Evolutionary conservation across 75 land plant species (phyloP).

Genomic region (Larix kaempferi): DNA sequence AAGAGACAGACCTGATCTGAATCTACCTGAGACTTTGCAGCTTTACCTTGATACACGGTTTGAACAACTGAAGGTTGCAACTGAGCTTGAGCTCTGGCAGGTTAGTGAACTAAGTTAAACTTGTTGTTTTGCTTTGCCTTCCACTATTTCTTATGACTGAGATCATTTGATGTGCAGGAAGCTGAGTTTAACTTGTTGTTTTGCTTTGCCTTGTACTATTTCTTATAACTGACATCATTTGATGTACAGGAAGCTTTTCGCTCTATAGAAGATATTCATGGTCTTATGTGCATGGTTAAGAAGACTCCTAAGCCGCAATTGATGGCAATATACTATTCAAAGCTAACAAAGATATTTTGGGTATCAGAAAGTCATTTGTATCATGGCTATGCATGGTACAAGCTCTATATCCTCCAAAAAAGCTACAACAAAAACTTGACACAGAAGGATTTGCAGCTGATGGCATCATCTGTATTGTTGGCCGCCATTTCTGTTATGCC

Average conservation of each 20-base stretch:
- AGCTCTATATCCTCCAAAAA: constrained; percentile 81
- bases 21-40: constrained; percentile 89
- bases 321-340: constrained; percentile 90
- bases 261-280: constrained; percentile 92
- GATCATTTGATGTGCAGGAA: constrained; percentile 49
- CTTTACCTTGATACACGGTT: constrained; percentile 85
- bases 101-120: constrained; percentile 15
- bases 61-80: constrained; percentile 93
- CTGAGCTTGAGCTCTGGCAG: constrained; percentile 97
- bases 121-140: not conserved
- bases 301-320: constrained; percentile 83
- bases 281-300: constrained; percentile 94
- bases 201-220: not conserved
- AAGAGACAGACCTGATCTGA: constrained; percentile 88
- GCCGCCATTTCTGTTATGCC: constrained; percentile 83
- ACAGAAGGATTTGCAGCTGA: constrained; percentile 87
- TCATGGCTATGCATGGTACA: constrained; percentile 97
- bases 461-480: constrained; percentile 88
- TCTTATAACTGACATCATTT: not conserved
- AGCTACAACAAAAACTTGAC: constrained; percentile 85
- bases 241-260: constrained; percentile 90
- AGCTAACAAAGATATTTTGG: constrained; percentile 90
- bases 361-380: constrained; percentile 77
- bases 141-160: not conserved
- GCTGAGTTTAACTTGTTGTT: constrained; percentile 18